Evolutionary conservation across 2,329 filamentous ascomycete species (phyloP).

Genomic region (Fusarium chaquense): DNA sequence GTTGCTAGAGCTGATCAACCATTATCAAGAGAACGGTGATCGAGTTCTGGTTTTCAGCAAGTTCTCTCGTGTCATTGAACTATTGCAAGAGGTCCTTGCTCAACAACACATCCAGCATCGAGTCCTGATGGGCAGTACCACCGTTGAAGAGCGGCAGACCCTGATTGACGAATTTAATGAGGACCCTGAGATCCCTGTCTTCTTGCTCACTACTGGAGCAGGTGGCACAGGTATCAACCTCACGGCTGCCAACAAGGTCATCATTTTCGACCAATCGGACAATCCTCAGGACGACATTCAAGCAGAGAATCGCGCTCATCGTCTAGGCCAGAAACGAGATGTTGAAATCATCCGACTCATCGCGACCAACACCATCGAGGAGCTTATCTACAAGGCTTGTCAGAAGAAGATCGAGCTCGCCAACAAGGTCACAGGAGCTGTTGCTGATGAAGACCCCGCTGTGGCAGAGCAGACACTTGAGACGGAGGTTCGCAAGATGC

Average conservation of each 20-base stretch:
- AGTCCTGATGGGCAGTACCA: constrained; percentile 87
- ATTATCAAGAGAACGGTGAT: constrained; percentile 84
- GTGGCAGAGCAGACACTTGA: constrained; percentile 55
- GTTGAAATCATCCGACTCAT: constrained; percentile 93
- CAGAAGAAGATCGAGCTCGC: constrained; percentile 94
- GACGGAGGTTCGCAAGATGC: constrained; percentile 59
- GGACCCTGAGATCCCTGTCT: constrained; percentile 83
- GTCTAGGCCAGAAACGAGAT: constrained; percentile 89
- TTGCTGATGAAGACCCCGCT: constrained; percentile 48
- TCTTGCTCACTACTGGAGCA: constrained; percentile 91
- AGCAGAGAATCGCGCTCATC: constrained; percentile 95
- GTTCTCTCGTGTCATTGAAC: constrained; percentile 91
- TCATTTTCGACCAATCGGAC: constrained; percentile 97
- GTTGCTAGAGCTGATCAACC: constrained; percentile 77
- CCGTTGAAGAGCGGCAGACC: constrained; percentile 84
- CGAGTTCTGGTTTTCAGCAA: constrained; percentile 92
- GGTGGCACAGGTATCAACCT: constrained; percentile 98
- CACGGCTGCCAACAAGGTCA: constrained; percentile 94
- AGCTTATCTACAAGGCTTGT: constrained; percentile 91
- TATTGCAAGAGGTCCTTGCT: constrained; percentile 84
- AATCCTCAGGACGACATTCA: constrained; percentile 99
- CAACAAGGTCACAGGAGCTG: constrained; percentile 63
- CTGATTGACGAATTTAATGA: constrained; percentile 89
- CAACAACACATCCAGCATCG: constrained; percentile 80
- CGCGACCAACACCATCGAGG: constrained; percentile 85